Base-by-base conservation (phyloP, 1,284 basidiomycete genomes). In the Takashimella tepidaria region DNA sequence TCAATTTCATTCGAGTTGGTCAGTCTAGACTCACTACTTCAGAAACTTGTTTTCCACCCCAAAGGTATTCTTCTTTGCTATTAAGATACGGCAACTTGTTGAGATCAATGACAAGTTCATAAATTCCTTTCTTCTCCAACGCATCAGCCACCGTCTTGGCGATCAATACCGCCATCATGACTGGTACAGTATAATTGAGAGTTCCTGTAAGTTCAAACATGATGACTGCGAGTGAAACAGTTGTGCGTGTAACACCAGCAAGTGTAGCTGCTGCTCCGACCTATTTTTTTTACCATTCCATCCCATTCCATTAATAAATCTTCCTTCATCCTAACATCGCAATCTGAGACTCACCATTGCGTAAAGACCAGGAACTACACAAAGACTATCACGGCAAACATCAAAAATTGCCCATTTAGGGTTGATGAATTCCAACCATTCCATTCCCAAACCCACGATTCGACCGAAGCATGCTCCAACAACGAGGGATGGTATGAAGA, bases 141-240 rank as follows among this genome's bases (percentile, higher is more conserved):
- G 87, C 87, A 72, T 97, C 92, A 13, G 89, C 90, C 3, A 90
- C 84, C 0, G 92, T 93, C 79, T 97, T 97, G 24, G 93, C 92
- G 5, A 93, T 86, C 25, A 98, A 80, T 4, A 98, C 78, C 5
- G 72, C 73, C 24, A 98, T 73, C 89, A 97, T 97, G 60, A 97
- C 85, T 1, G 95, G 95, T 0, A 95, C 87, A n/a, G 84, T 88
- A 72, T 98, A 97, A 3, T 89, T 92, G 59, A 98, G 77, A 1
- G 91, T 92, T 58, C 92, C 88, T 1, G 93, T 98, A 46, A 98
- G 81, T 74, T 98, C 95, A 67, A 97, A 90, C 83, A 97, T 92
- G 76, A 98, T 98, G 50, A 98, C 93, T 1, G 91, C 92, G 48
- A 97, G 81, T 1, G 91, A 93, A 8, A 97, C 89, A 0, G 75